Percentiles rank a stretch among this genome's conserved stretches.
Conservation (phyloP, 495 filamentous ascomycete species). For the Echria macrotheca region DNA sequence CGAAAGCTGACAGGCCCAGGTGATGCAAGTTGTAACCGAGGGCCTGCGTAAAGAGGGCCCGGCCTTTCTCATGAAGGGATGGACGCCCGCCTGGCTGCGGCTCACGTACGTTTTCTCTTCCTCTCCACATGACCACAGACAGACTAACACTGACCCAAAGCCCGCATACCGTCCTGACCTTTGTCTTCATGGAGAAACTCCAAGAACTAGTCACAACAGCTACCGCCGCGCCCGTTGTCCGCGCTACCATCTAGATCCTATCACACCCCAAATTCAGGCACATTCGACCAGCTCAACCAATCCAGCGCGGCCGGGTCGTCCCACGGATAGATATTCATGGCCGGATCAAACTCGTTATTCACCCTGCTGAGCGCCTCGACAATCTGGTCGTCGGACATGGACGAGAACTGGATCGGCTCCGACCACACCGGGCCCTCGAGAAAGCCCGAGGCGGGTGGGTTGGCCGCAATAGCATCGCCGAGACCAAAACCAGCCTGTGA, state of each 20-base stretch:
- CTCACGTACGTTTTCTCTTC: conserved; percentile 24
- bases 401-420: conserved; percentile 57
- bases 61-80: conserved; percentile 37
- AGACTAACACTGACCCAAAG: conserved; percentile 16
- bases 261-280: conserved; percentile 33
- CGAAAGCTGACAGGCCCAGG: conserved; percentile 2
- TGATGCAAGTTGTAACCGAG: conserved; percentile 24
- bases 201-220: conserved; percentile 18
- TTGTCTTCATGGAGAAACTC: conserved; percentile 39
- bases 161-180: conserved; percentile 37
- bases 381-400: conserved; percentile 63
- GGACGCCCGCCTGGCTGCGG: conserved; percentile 38
- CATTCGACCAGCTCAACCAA: conserved; percentile 56
- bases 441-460: conserved; percentile 18
- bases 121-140: not conserved
- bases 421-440: conserved; percentile 35
- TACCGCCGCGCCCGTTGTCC: conserved; percentile 1
- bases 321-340: conserved; percentile 45
- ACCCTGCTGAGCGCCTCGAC: conserved; percentile 56
- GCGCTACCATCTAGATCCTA: conserved; percentile 3
- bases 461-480: conserved; percentile 13
- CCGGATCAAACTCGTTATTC: conserved; percentile 50
- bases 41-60: conserved; percentile 30
- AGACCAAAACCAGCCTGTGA: conserved; percentile 15
- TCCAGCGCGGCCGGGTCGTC: conserved; percentile 53